A percentile compares a stretch with the other conserved stretches of the same genome.
phyloP scores from a whole-genome alignment of 176 grass and related monocot genomes.

The Avena sativa region DNA sequence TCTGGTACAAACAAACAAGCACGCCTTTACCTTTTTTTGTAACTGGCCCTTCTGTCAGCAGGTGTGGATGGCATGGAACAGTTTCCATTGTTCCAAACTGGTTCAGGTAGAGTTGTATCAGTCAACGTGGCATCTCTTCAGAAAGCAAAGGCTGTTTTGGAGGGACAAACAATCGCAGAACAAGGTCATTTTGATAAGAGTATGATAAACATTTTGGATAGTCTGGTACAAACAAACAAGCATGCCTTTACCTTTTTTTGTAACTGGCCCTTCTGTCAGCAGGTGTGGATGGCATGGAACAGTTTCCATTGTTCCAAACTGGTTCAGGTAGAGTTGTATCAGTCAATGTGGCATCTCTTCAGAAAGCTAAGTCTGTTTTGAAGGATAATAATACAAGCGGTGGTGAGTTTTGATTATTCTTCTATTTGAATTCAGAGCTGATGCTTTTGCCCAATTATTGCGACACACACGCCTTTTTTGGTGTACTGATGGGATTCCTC shows the following conservation, averaged over 20 bases:
- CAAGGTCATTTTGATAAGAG: constrained; percentile 42
- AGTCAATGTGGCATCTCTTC: constrained; percentile 41
- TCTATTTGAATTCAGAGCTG: constrained; percentile 3
- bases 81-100: constrained; percentile 53
- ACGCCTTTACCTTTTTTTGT: constrained; percentile 27
- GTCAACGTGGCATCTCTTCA: constrained; percentile 49
- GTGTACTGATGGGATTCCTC: constrained; percentile 32
- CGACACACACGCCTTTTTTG: not conserved
- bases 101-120: constrained; percentile 55
- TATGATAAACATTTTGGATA: not conserved
- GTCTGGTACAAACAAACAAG: constrained; percentile 22
- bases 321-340: constrained; percentile 56
- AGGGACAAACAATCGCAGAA: constrained; percentile 35
- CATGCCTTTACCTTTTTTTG: not conserved
- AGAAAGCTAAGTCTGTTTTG: constrained; percentile 55
- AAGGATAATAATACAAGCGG: constrained; percentile 47
- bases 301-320: constrained; percentile 54
- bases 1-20: constrained; percentile 3
- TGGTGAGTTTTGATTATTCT: constrained; percentile 35
- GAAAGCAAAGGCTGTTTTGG: constrained; percentile 63
- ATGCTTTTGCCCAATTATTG: constrained; percentile 8
- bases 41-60: constrained; percentile 7
- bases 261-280: constrained; percentile 5
- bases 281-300: constrained; percentile 31
- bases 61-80: constrained; percentile 36